Evolutionary conservation across 2,329 filamentous ascomycete species (phyloP).

Genomic region (Chaetoscypha palmicola): DNA sequence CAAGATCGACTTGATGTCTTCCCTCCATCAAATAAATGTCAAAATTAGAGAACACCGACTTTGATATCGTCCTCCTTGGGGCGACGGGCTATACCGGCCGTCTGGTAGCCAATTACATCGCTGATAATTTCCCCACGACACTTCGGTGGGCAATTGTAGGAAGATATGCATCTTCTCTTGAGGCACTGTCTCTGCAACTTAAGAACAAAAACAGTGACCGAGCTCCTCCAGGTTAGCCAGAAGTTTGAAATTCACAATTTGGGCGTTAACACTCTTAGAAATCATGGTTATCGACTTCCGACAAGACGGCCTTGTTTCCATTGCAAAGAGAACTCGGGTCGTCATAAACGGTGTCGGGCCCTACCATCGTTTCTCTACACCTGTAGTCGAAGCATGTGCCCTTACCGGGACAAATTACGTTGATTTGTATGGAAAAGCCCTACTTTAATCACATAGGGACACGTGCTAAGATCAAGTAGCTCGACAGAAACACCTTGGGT

Average conservation of each 20-base stretch:
- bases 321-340: constrained; percentile 50
- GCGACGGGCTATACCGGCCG: constrained; percentile 80
- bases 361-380: constrained; percentile 49
- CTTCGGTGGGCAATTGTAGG: constrained; percentile 85
- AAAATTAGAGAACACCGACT: no score
- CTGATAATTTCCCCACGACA: constrained; percentile 63
- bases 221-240: constrained; percentile 56
- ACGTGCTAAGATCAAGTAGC: no score
- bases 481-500: no score
- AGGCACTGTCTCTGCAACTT: constrained; percentile 59
- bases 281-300: constrained; percentile 41
- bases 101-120: constrained; percentile 68
- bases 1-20: no score
- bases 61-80: constrained; percentile 59
- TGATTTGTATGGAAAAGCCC: constrained; percentile 54
- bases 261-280: constrained; percentile 48
- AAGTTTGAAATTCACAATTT: no score
- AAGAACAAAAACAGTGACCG: constrained; percentile 63
- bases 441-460: no score
- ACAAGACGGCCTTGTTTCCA: constrained; percentile 38
- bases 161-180: constrained; percentile 69
- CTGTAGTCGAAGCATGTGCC: constrained; percentile 54
- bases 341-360: constrained; percentile 55
- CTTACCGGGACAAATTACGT: constrained; percentile 58
- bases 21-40: no score